Evolutionary conservation across 805 yeast genomes (phyloP).

Genomic region (Nakazawaea anatomiae): DNA sequence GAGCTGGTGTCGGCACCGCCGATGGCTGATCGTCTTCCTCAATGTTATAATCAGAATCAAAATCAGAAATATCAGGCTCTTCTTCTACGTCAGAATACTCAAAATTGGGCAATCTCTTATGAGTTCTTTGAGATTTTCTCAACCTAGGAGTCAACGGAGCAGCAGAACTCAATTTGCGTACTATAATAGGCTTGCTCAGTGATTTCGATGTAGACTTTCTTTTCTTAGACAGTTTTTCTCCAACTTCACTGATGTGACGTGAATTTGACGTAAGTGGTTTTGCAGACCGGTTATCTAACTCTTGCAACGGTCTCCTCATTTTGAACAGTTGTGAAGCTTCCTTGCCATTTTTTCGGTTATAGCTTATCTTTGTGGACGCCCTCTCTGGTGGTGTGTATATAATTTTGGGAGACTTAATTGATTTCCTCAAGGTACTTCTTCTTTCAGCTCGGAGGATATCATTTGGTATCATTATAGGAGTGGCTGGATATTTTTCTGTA

Average conservation of each 20-base stretch:
- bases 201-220: neutral
- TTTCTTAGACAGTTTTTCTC: neutral
- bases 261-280: too few relatives aligned
- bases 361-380: neutral
- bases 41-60: slow-evolving; percentile 4
- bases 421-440: neutral
- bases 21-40: neutral
- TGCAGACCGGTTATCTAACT: too few relatives aligned
- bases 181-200: neutral
- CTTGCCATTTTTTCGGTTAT: neutral
- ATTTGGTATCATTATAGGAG: too few relatives aligned
- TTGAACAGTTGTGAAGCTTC: neutral
- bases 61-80: slow-evolving; percentile 10
- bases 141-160: neutral
- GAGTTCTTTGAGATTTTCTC: neutral
- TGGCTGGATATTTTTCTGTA: neutral
- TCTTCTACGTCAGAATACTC: slow-evolving; percentile 6
- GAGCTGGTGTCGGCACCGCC: neutral
- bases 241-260: too few relatives aligned
- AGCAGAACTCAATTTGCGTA: neutral
- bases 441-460: too few relatives aligned
- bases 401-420: slow-evolving; percentile 4
- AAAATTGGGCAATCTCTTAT: neutral
- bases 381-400: neutral
- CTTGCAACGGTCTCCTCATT: neutral